Evolutionary conservation across 208 protist species (phyloP).

Genomic region (Novymonas esmeraldas): DNA sequence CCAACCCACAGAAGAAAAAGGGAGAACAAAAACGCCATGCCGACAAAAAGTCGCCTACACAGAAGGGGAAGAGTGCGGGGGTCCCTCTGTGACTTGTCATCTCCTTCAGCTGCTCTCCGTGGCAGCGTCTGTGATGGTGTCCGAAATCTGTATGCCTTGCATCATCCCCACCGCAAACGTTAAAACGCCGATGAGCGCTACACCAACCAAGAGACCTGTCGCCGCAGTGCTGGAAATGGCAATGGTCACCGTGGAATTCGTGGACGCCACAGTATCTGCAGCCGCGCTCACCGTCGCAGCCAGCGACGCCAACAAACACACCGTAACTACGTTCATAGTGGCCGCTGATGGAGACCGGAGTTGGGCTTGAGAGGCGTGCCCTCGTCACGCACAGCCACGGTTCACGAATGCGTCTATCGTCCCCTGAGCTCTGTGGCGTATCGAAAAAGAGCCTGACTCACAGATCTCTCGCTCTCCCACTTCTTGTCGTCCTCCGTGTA

Average conservation of each 20-base stretch:
- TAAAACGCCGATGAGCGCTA: constrained; percentile 59
- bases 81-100: not conserved
- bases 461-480: too few species aligned
- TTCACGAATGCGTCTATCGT: too few species aligned
- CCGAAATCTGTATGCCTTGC: constrained; percentile 77
- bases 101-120: constrained; percentile 17
- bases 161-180: constrained; percentile 76
- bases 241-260: constrained; percentile 41
- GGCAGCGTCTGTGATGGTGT: constrained; percentile 36
- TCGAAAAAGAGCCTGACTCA: too few species aligned
- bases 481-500: too few species aligned
- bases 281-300: constrained; percentile 10
- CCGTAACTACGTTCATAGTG: not conserved
- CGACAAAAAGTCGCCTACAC: not conserved
- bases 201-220: constrained; percentile 67
- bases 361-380: too few species aligned
- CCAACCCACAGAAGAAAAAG: not conserved
- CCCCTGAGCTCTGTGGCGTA: too few species aligned
- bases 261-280: constrained; percentile 10
- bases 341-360: not conserved
- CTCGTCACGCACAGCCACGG: too few species aligned
- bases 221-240: constrained; percentile 68
- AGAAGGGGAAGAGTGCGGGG: not conserved
- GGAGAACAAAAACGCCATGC: not conserved
- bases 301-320: constrained; percentile 26